Conservation (phyloP, 2,329 filamentous ascomycete genomes). For the Calonectria multiphialidica region DNA sequence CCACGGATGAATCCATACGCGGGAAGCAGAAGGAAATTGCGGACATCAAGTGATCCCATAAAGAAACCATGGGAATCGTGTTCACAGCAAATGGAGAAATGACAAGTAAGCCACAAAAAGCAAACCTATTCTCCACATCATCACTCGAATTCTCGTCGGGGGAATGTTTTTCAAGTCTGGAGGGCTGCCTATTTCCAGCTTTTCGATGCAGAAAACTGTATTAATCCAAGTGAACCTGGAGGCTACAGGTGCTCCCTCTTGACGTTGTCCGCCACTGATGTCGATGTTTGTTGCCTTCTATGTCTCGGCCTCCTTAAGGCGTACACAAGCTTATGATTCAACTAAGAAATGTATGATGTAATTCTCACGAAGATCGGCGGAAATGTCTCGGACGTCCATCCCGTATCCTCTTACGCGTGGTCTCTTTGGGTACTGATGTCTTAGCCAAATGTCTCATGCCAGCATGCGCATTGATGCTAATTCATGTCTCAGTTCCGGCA, state of each 20-base stretch:
- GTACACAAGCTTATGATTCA: background rate
- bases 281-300: background rate
- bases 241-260: too few relatives aligned
- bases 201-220: too few relatives aligned
- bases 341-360: background rate
- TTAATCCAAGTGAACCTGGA: too few relatives aligned
- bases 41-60: too few relatives aligned
- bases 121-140: background rate
- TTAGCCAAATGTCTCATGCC: background rate
- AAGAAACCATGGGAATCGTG: background rate
- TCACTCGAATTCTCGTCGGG: background rate
- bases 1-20: too few relatives aligned
- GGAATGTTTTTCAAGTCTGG: background rate
- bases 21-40: too few relatives aligned
- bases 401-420: background rate
- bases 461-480: background rate
- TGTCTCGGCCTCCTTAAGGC: background rate
- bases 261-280: background rate
- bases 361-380: background rate
- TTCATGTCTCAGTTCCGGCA: background rate
- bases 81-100: background rate
- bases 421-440: background rate
- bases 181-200: too few relatives aligned
- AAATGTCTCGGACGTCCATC: background rate
- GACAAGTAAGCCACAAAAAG: background rate